Conservation (phyloP, 1,139 yeast species). For the Trichomonascaceae sp. region DNA sequence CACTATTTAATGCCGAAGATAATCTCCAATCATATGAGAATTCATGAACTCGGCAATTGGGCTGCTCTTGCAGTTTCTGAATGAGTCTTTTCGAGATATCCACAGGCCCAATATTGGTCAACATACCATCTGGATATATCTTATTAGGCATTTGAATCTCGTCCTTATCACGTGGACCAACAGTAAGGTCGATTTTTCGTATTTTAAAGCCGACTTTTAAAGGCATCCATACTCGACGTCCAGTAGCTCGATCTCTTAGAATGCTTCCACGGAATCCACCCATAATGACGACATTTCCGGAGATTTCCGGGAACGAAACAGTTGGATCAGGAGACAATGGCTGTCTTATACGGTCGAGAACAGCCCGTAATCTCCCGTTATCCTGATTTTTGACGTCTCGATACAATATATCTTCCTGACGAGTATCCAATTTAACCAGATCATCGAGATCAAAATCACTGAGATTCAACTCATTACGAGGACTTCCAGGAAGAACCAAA, state of each 20-base stretch:
- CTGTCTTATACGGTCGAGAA: constrained; percentile 42
- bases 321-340: neutral
- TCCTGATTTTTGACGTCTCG: constrained; percentile 53
- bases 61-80: constrained; percentile 48
- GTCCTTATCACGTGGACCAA: constrained; percentile 70
- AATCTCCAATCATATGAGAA: constrained; percentile 93
- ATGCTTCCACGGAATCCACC: constrained; percentile 90
- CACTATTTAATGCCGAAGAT: constrained; percentile 52
- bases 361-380: constrained; percentile 62
- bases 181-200: constrained; percentile 56
- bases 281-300: constrained; percentile 70
- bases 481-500: neutral
- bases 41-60: constrained; percentile 58
- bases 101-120: constrained; percentile 81
- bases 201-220: constrained; percentile 77
- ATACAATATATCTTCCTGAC: constrained; percentile 53
- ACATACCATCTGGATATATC: constrained; percentile 69
- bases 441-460: constrained; percentile 14
- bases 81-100: constrained; percentile 65
- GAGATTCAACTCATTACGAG: constrained; percentile 6
- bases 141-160: constrained; percentile 43
- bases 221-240: constrained; percentile 78
- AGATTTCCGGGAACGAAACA: constrained; percentile 37
- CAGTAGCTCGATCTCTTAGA: constrained; percentile 59
- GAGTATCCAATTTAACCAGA: constrained; percentile 19